These are phyloP conservation scores for Penicillium sumatraense DNA, from an alignment of 2,329 filamentous ascomycete species.

Conservation along the genomic window DNA sequence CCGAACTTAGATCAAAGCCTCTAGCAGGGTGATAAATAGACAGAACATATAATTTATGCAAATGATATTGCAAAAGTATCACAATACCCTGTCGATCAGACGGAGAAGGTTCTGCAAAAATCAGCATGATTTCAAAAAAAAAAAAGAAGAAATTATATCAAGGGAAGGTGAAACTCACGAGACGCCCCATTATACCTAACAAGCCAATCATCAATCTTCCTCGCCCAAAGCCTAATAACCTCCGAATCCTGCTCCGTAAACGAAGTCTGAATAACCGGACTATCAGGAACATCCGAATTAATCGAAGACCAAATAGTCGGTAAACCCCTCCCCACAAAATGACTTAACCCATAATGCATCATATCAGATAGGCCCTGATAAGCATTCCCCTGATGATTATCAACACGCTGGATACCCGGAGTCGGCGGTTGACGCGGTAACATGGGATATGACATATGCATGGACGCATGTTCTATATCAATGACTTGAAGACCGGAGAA, in stretches of 20 bases:
- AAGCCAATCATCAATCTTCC: constrained; percentile 35
- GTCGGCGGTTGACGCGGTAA: constrained; percentile 30
- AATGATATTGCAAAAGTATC: constrained; percentile 36
- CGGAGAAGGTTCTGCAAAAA: constrained; percentile 33
- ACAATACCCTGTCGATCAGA: constrained; percentile 36
- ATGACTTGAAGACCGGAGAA: constrained; percentile 36
- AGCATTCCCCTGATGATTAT: constrained; percentile 28
- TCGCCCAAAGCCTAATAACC: constrained; percentile 34
- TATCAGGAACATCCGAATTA: constrained; percentile 21
- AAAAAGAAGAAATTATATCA: neutral
- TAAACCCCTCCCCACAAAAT: constrained; percentile 34
- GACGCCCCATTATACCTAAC: constrained; percentile 34
- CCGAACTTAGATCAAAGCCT: constrained; percentile 32
- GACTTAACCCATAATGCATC: constrained; percentile 36
- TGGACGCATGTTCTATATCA: constrained; percentile 37
- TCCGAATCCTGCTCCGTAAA: constrained; percentile 33
- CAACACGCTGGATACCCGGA: constrained; percentile 22
- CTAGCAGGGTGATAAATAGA: constrained; percentile 37
- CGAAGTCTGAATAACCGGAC: constrained; percentile 16
- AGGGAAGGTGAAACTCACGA: constrained; percentile 21
- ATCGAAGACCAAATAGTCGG: constrained; percentile 36
- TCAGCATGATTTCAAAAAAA: neutral
- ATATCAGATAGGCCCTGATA: constrained; percentile 34
- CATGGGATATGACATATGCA: constrained; percentile 36
- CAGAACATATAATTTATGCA: constrained; percentile 36